A percentile compares a stretch with the other conserved stretches of the same genome.
phyloP scores from a whole-genome alignment of 257 asterid species.

The Solanum microdontum region DNA sequence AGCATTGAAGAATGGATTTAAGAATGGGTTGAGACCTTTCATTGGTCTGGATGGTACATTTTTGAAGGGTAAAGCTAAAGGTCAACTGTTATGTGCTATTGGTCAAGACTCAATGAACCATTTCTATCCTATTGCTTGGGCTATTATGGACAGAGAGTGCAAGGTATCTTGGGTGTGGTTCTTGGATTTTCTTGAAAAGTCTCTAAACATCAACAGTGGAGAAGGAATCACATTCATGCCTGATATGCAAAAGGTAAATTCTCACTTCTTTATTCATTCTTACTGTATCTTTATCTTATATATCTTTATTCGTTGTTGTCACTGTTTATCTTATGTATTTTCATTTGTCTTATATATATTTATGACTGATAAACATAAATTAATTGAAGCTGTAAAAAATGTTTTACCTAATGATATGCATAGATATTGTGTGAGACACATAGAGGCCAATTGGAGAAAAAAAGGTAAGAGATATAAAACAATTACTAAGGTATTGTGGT shows the following conservation, averaged over 20 bases:
- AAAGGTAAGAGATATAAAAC: background rate
- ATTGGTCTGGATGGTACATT: background rate
- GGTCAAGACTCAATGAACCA: background rate
- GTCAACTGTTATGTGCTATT: background rate
- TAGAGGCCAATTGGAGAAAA: background rate
- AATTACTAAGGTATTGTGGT: background rate
- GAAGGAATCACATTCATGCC: background rate
- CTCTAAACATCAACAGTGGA: background rate
- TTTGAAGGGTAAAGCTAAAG: background rate
- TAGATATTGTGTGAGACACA: background rate
- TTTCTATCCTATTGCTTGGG: background rate
- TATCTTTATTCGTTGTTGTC: no score
- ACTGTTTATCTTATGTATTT: no score
- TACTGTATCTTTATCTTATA: no score
- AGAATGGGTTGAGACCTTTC: background rate
- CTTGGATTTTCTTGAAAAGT: background rate
- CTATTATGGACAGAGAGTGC: background rate
- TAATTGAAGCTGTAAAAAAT: background rate
- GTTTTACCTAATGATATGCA: background rate
- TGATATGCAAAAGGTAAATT: background rate
- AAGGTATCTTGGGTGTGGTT: background rate
- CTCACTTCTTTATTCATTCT: background rate
- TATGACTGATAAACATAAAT: background rate
- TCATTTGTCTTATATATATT: no score
- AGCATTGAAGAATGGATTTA: background rate